Evolutionary conservation across 2,329 filamentous ascomycete genomes (phyloP).

Genomic region (Knoxdaviesia capensis): DNA sequence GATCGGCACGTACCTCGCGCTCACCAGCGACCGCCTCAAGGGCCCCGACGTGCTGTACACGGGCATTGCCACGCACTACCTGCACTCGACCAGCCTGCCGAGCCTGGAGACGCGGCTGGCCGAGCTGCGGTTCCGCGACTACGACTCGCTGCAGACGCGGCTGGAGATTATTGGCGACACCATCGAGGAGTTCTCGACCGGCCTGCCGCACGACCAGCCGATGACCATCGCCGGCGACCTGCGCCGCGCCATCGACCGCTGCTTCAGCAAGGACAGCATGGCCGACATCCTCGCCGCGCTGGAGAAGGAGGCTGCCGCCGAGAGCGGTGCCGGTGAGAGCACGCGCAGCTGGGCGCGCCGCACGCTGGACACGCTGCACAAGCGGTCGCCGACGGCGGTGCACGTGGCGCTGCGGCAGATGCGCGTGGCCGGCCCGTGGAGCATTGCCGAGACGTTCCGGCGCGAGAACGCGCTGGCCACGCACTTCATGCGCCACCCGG

Average conservation of each 20-base stretch:
- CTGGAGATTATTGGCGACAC: constrained; percentile 62
- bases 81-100: constrained; percentile 74
- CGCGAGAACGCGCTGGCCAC: constrained; percentile 69
- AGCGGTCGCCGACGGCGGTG: constrained; percentile 70
- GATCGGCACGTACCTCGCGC: constrained; percentile 76
- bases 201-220: constrained; percentile 56
- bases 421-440: constrained; percentile 55
- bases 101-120: constrained; percentile 68
- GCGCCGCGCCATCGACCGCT: constrained; percentile 67
- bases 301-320: constrained; percentile 19
- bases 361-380: constrained; percentile 53
- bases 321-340: constrained; percentile 14
- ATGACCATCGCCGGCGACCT: constrained; percentile 48
- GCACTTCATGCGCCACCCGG: constrained; percentile 76
- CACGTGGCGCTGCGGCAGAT: constrained; percentile 73
- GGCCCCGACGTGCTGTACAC: constrained; percentile 79
- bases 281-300: constrained; percentile 52
- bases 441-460: constrained; percentile 67
- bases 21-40: constrained; percentile 68
- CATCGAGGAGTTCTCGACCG: constrained; percentile 79
- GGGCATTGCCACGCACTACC: constrained; percentile 86
- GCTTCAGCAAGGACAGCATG: constrained; percentile 49
- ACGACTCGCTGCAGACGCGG: constrained; percentile 39
- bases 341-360: constrained; percentile 57
- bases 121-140: constrained; percentile 76